These are phyloP conservation scores for Xerocomellus dryophilus DNA, from an alignment of 768 basidiomycete species.

Conservation along the genomic window DNA sequence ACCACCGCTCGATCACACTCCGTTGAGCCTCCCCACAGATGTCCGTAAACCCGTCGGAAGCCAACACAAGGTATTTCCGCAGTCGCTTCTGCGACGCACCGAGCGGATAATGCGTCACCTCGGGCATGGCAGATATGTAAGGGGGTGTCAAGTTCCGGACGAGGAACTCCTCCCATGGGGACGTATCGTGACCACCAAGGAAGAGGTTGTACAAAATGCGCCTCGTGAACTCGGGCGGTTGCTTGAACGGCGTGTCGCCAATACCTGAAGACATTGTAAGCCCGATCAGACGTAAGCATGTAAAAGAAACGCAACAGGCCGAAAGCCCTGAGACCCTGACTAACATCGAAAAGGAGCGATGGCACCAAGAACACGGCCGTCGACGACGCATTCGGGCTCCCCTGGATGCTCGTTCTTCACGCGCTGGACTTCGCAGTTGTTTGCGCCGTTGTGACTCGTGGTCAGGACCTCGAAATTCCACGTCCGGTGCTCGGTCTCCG, in stretches of 20 bases:
- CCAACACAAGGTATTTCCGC: slow-evolving; percentile 56
- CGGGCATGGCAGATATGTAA: slow-evolving; percentile 63
- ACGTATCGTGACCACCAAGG: slow-evolving; percentile 58
- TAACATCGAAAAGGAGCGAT: slow-evolving; percentile 75
- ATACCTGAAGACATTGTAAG: slow-evolving; percentile 43
- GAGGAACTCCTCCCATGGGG: slow-evolving; percentile 66
- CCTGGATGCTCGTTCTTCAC: slow-evolving; percentile 63
- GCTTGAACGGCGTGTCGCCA: slow-evolving; percentile 71
- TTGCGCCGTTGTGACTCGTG: slow-evolving; percentile 68
- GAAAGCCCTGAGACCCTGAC: slow-evolving; percentile 28
- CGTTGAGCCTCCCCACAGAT: slow-evolving; percentile 51
- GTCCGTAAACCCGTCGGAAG: slow-evolving; percentile 67
- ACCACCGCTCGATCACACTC: slow-evolving; percentile 52
- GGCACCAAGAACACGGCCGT: slow-evolving; percentile 70
- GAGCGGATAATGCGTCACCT: slow-evolving; percentile 56
- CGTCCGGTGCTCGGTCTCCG: slow-evolving; percentile 42
- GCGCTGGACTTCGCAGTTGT: slow-evolving; percentile 61
- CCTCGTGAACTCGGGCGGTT: slow-evolving; percentile 64
- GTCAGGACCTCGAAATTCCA: slow-evolving; percentile 66
- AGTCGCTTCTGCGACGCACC: slow-evolving; percentile 25
- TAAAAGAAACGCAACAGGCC: slow-evolving; percentile 6
- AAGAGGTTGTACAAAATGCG: slow-evolving; percentile 64
- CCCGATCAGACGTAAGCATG: slow-evolving; percentile 9
- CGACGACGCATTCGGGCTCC: slow-evolving; percentile 64
- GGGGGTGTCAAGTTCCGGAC: slow-evolving; percentile 61